phyloP scores from a whole-genome alignment of 2,329 filamentous ascomycete genomes.

The Pseudogymnoascus sp. region DNA sequence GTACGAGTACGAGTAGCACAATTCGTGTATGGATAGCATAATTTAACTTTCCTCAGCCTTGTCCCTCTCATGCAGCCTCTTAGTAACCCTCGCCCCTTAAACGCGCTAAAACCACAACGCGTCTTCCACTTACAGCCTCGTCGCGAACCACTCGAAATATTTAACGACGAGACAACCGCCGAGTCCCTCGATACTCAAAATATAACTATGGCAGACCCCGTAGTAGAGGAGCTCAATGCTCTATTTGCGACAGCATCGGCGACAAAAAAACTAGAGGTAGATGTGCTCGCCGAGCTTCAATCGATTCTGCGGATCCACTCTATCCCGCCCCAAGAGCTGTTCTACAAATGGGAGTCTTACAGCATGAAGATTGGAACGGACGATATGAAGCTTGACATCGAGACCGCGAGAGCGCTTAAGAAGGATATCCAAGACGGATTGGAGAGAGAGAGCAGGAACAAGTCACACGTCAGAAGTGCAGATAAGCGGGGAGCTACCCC shows the following conservation, averaged over 20 bases:
- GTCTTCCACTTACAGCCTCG: slow-evolving; percentile 6
- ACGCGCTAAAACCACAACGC: slow-evolving; percentile 7
- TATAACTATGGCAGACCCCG: slow-evolving; percentile 17
- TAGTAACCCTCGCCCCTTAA: background rate
- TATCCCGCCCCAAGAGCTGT: slow-evolving; percentile 76
- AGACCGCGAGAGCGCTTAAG: slow-evolving; percentile 71
- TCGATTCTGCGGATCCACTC: slow-evolving; percentile 82
- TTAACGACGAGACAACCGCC: background rate
- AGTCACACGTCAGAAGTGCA: slow-evolving; percentile 54
- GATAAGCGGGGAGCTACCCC: slow-evolving; percentile 61
- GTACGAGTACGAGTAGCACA: slow-evolving; percentile 2
- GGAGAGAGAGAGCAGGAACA: slow-evolving; percentile 67
- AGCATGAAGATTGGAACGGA: slow-evolving; percentile 88
- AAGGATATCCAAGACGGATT: slow-evolving; percentile 78
- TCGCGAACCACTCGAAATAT: slow-evolving; percentile 9
- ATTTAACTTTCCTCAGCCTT: slow-evolving; percentile 9
- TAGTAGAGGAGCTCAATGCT: slow-evolving; percentile 22
- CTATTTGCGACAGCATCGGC: slow-evolving; percentile 21
- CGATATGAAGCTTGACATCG: slow-evolving; percentile 63
- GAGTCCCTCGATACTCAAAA: background rate
- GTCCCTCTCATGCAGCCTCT: background rate
- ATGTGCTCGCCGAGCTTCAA: slow-evolving; percentile 73
- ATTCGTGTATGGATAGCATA: background rate
- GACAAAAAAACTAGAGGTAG: slow-evolving; percentile 51
- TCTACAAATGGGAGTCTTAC: slow-evolving; percentile 99